A percentile compares a stretch with the other conserved stretches of the same genome.
These are phyloP conservation scores for Spergularia azorica DNA, from an alignment of 179 eudicot species.

Conservation along the genomic window DNA sequence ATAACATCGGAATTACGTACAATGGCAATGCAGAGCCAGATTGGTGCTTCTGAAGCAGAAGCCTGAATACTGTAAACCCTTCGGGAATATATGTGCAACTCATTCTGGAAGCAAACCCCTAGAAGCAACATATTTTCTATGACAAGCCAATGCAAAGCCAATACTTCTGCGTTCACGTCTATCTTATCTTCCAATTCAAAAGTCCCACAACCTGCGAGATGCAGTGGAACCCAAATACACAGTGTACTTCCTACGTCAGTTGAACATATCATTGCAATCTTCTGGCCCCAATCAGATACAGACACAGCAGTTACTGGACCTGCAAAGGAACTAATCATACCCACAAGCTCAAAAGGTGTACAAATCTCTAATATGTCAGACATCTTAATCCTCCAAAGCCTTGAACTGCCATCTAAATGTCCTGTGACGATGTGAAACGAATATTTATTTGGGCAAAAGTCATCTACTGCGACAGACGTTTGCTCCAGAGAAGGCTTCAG, in stretches of 20 bases:
- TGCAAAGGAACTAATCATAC: conserved; percentile 56
- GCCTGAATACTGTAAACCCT: conserved; percentile 42
- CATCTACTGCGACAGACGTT: conserved; percentile 35
- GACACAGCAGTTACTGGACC: conserved; percentile 59
- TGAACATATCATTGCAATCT: conserved; percentile 64
- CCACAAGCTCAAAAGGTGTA: conserved; percentile 76
- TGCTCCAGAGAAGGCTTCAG: conserved; percentile 33
- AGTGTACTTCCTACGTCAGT: conserved; percentile 34
- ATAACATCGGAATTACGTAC: conserved; percentile 43
- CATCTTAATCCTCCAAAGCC: conserved; percentile 71
- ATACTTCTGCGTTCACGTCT: conserved; percentile 47
- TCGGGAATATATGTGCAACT: conserved; percentile 67
- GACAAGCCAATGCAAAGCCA: conserved; percentile 66
- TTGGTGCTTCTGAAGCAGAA: conserved; percentile 40
- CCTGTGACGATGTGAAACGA: conserved; percentile 86
- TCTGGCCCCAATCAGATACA: conserved; percentile 68
- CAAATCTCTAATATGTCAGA: conserved; percentile 35
- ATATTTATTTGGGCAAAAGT: conserved; percentile 30
- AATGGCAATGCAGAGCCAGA: conserved; percentile 72
- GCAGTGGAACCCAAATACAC: conserved; percentile 71
- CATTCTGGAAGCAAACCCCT: conserved; percentile 75
- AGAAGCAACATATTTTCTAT: conserved; percentile 67
- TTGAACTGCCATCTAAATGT: conserved; percentile 66
- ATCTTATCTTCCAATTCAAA: conserved; percentile 67
- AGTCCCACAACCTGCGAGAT: conserved; percentile 49